A percentile compares a stretch with the other conserved stretches of the same genome.
Conservation (phyloP, 179 eudicot species). For the Silene coronaria region DNA sequence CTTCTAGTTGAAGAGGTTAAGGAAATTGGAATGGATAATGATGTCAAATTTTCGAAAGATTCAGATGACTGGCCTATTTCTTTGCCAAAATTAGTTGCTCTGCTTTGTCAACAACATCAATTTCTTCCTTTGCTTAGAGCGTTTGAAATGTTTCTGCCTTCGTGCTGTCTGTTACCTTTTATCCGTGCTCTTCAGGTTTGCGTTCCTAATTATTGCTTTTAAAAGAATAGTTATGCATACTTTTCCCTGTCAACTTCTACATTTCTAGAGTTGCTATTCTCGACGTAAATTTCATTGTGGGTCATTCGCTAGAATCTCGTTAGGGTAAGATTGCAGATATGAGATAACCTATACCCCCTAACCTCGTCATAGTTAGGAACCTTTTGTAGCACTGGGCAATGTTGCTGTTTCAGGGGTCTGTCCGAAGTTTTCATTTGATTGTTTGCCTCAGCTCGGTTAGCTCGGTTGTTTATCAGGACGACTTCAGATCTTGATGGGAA, state of each 20-base stretch:
- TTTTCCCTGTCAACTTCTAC: not conserved
- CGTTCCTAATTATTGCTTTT: slow-evolving; percentile 8
- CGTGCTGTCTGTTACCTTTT: slow-evolving; percentile 84
- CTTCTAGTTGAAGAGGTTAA: slow-evolving; percentile 36
- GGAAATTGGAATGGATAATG: slow-evolving; percentile 32
- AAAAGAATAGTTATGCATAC: not conserved
- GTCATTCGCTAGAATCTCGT: not conserved
- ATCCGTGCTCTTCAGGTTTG: slow-evolving; percentile 97
- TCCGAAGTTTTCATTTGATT: not conserved
- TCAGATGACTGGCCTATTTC: slow-evolving; percentile 58
- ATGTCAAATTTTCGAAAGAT: slow-evolving; percentile 32
- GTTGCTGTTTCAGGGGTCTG: slow-evolving; percentile 1
- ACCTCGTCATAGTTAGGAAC: not conserved
- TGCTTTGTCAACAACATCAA: slow-evolving; percentile 77
- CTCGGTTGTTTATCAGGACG: not conserved
- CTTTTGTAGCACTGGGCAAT: not conserved
- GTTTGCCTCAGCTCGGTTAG: not conserved
- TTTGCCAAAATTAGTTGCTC: slow-evolving; percentile 76
- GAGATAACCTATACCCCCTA: not conserved
- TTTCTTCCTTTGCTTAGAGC: slow-evolving; percentile 86
- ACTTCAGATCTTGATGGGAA: not conserved
- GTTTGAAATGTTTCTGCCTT: slow-evolving; percentile 95
- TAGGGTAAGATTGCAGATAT: not conserved
- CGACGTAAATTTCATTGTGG: not conserved
- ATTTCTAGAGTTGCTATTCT: not conserved